Conservation (phyloP, 306 rosid genomes). For the Prunus mira region DNA sequence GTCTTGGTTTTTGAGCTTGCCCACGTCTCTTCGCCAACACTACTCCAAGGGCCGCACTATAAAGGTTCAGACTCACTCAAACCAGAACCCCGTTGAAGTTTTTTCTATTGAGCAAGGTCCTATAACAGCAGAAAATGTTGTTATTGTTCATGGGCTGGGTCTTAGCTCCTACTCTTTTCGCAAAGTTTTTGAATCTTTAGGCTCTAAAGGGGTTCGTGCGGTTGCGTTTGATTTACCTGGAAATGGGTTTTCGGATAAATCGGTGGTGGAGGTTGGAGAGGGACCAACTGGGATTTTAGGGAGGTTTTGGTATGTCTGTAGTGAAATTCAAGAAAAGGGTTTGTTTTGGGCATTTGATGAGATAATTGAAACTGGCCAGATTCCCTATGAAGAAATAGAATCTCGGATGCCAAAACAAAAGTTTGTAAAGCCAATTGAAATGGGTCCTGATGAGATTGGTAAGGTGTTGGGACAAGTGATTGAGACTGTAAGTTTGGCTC, state of each 20-base stretch:
- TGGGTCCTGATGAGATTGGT: conserved; percentile 64
- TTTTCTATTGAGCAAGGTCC: conserved; percentile 54
- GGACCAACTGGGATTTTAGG: conserved; percentile 52
- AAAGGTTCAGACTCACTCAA: conserved; percentile 60
- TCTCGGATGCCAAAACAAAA: conserved; percentile 50
- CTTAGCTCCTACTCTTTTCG: conserved; percentile 73
- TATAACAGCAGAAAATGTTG: conserved; percentile 40
- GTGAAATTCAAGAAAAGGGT: conserved; percentile 78
- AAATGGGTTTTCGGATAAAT: conserved; percentile 81
- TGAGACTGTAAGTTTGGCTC: conserved; percentile 57
- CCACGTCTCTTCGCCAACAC: conserved; percentile 67
- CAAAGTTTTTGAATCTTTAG: conserved; percentile 36
- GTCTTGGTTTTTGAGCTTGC: conserved; percentile 71
- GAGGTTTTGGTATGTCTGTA: conserved; percentile 63
- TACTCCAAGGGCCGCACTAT: conserved; percentile 69
- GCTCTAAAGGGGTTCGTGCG: conserved; percentile 50
- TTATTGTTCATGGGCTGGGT: conserved; percentile 69
- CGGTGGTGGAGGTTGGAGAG: conserved; percentile 42
- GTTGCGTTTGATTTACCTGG: conserved; percentile 79
- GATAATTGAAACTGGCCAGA: conserved; percentile 82
- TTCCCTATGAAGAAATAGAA: conserved; percentile 77
- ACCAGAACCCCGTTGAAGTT: conserved; percentile 53
- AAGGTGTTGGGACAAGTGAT: conserved; percentile 73
- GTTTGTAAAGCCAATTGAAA: conserved; percentile 53
- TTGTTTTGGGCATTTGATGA: conserved; percentile 95